Conservation (phyloP, 768 basidiomycete species). For the Leccinum imitatum region DNA sequence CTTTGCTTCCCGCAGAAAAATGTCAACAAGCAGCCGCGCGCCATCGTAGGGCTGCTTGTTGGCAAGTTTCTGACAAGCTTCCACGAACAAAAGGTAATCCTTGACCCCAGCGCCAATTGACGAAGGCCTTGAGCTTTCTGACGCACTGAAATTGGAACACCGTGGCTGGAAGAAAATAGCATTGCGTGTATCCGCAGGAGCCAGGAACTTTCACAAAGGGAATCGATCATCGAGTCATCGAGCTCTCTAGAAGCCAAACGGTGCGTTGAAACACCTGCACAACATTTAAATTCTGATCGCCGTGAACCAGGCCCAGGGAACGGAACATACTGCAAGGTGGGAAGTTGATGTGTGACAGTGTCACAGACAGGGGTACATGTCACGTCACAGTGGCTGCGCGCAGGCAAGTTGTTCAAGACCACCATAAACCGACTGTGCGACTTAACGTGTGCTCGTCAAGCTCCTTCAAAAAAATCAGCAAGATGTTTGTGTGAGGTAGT, state of each 20-base stretch:
- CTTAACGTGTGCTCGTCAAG: conserved; percentile 33
- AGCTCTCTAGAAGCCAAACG: not conserved
- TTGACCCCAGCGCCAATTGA: not conserved
- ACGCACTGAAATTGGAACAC: conserved; percentile 13
- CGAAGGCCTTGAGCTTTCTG: conserved; percentile 1
- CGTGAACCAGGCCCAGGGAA: not conserved
- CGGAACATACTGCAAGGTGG: conserved; percentile 9
- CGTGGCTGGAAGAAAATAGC: conserved; percentile 1
- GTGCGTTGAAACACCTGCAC: conserved; percentile 6
- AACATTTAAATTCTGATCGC: not conserved
- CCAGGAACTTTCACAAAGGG: not conserved
- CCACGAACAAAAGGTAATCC: conserved; percentile 10
- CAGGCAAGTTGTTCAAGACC: conserved; percentile 34
- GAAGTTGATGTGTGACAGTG: conserved; percentile 20
- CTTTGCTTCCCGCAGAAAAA: conserved; percentile 20
- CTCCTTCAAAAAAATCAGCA: conserved; percentile 18
- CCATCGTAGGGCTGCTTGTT: not conserved
- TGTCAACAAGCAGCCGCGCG: not conserved
- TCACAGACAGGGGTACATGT: conserved; percentile 30
- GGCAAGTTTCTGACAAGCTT: not conserved
- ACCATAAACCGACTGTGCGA: conserved; percentile 25
- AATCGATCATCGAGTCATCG: not conserved
- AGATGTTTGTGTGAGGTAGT: conserved; percentile 30
- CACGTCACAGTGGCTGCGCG: conserved; percentile 24
- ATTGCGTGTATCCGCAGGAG: not conserved